Evolutionary conservation across 306 rosid genomes (phyloP).

Genomic region (Oemleria cerasiformis): DNA sequence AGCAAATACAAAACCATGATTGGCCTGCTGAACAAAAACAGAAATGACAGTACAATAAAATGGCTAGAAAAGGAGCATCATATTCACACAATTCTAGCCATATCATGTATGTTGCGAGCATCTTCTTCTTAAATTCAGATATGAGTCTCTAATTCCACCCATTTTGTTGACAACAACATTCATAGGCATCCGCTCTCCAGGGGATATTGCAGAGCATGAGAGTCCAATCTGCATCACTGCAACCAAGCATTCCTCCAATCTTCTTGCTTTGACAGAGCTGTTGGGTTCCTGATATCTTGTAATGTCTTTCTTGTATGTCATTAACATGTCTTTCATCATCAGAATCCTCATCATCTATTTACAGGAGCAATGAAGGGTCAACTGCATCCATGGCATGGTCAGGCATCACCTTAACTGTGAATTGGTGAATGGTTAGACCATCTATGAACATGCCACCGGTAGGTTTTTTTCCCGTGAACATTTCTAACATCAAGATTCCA

Average conservation of each 20-base stretch:
- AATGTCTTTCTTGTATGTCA: slow-evolving; percentile 18
- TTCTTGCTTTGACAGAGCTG: background rate
- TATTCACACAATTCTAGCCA: no score
- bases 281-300: background rate
- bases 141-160: slow-evolving; percentile 17
- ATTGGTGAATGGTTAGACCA: slow-evolving; percentile 17
- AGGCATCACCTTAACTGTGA: slow-evolving; percentile 2
- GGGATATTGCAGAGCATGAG: slow-evolving; percentile 36
- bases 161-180: slow-evolving; percentile 32
- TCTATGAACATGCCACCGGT: slow-evolving; percentile 7
- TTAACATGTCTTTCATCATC: background rate
- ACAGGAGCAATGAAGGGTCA: slow-evolving; percentile 31
- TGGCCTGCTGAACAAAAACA: no score
- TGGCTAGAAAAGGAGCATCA: no score
- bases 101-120: background rate
- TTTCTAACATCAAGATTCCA: slow-evolving; percentile 29
- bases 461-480: slow-evolving; percentile 27
- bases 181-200: slow-evolving; percentile 30
- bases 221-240: slow-evolving; percentile 43
- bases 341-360: slow-evolving; percentile 5
- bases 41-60: no score
- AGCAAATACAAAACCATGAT: no score
- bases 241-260: slow-evolving; percentile 31
- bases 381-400: slow-evolving; percentile 31
- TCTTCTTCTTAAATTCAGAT: background rate